A percentile compares a stretch with the other conserved stretches of the same genome.
Evolutionary conservation across 345 rosid genomes (phyloP).

Genomic region (Angophora floribunda): DNA sequence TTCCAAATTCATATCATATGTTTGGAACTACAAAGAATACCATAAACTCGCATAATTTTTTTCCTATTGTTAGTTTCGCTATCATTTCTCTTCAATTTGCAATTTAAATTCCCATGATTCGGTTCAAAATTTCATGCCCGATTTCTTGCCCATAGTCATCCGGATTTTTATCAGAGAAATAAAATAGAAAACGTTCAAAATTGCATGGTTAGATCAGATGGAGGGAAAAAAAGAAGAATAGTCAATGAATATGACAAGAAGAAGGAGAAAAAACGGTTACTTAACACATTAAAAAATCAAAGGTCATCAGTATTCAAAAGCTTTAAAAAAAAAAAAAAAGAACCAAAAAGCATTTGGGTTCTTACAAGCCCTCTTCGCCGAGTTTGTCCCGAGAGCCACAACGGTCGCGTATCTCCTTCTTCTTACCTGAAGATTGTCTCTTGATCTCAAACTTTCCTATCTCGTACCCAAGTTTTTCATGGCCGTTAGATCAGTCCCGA

Average conservation of each 20-base stretch:
- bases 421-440: not conserved
- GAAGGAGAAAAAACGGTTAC: not conserved
- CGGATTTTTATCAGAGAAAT: not conserved
- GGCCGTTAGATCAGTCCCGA: not conserved
- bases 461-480: not conserved
- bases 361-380: not conserved
- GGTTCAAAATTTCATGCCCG: accelerated
- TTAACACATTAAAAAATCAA: not conserved
- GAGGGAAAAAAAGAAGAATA: not conserved
- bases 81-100: not conserved
- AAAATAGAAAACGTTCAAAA: not conserved
- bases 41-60: not conserved
- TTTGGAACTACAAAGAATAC: accelerated
- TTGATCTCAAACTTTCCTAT: not conserved
- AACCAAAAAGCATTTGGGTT: not conserved
- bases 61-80: accelerated
- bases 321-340: not conserved
- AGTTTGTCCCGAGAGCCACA: not conserved
- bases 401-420: not conserved
- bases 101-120: not conserved
- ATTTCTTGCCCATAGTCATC: not conserved
- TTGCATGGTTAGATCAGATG: not conserved
- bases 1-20: not conserved
- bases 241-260: not conserved
- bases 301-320: not conserved